Conservation (phyloP, 176 grass and related monocot species). For the Otatea glauca region DNA sequence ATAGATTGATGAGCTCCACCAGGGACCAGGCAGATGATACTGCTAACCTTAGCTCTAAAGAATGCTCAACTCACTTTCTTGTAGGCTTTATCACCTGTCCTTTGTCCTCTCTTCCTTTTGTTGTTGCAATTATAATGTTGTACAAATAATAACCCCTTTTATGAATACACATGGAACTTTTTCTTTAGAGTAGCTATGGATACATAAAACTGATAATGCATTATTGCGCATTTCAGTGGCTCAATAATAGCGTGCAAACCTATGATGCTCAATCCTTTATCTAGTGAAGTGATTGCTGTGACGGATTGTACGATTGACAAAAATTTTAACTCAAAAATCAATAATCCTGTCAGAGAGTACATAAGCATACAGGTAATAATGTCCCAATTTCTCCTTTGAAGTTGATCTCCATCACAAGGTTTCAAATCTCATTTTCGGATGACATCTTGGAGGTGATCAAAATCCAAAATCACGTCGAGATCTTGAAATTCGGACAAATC, state of each 20-base stretch:
- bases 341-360: neutral
- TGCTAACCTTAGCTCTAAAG: conserved; percentile 42
- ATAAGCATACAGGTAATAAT: neutral
- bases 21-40: neutral
- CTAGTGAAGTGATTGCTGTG: neutral
- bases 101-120: neutral
- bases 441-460: too few species aligned
- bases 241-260: conserved; percentile 1
- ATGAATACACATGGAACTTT: neutral
- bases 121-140: conserved; percentile 12
- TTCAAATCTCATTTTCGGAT: too few species aligned
- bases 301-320: neutral
- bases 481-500: too few species aligned
- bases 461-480: too few species aligned
- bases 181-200: neutral
- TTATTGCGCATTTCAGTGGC: neutral
- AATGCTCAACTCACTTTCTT: conserved; percentile 35
- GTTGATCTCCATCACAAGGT: neutral
- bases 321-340: neutral
- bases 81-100: conserved; percentile 27
- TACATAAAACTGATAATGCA: neutral
- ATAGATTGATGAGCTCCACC: conserved; percentile 29
- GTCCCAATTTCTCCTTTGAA: neutral
- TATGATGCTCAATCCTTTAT: neutral
- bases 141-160: neutral